Percentiles rank a stretch among this genome's conserved stretches.
Conservation (phyloP, 1,139 yeast genomes). For the Citeromyces hawaiiensis region DNA sequence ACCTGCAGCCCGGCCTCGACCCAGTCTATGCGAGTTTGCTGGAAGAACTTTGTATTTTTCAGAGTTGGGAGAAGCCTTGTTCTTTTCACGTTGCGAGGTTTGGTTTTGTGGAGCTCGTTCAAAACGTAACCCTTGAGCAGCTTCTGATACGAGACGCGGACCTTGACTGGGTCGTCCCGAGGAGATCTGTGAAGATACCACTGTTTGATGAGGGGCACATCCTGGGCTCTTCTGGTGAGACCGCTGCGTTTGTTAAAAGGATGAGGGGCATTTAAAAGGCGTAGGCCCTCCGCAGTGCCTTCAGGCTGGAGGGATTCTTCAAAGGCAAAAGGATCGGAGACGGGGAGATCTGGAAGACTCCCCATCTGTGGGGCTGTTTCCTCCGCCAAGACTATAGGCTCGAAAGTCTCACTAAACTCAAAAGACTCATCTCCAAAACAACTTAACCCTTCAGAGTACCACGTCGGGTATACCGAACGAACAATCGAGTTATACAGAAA, state of each 20-base stretch:
- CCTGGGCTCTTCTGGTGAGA: conserved; percentile 69
- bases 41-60: conserved; percentile 75
- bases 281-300: conserved; percentile 44
- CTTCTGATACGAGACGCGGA: conserved; percentile 78
- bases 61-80: conserved; percentile 53
- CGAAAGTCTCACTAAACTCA: conserved; percentile 32
- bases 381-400: conserved; percentile 19
- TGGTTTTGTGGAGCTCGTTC: conserved; percentile 48
- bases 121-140: conserved; percentile 61
- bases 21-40: conserved; percentile 91
- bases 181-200: conserved; percentile 73
- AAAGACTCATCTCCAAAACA: conserved; percentile 42
- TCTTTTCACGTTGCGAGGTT: conserved; percentile 30
- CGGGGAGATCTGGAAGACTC: conserved; percentile 21
- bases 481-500: conserved; percentile 74
- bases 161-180: conserved; percentile 55
- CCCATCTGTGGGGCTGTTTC: conserved; percentile 11
- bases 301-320: conserved; percentile 29
- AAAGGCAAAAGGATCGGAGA: conserved; percentile 30
- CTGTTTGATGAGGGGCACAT: conserved; percentile 68
- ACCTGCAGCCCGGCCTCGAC: conserved; percentile 95
- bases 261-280: conserved; percentile 66
- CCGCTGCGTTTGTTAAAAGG: conserved; percentile 78
- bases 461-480: conserved; percentile 41
- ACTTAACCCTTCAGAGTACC: conserved; percentile 50